Evolutionary conservation across 179 eudicot species (phyloP).

Genomic region (Beta macrorhiza): DNA sequence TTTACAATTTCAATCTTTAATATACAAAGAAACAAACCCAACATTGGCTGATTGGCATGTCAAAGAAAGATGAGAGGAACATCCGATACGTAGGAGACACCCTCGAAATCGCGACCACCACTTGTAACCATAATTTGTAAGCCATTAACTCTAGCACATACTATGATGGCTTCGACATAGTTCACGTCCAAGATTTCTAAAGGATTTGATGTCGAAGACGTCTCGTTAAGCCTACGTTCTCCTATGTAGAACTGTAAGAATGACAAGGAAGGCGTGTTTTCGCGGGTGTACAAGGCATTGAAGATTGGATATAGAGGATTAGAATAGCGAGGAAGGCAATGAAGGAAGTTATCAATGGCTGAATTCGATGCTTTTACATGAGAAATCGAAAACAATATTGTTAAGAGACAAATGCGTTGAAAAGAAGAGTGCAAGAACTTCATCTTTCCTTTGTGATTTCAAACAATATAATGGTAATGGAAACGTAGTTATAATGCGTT

Average conservation of each 20-base stretch:
- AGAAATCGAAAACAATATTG: neutral
- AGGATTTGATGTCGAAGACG: neutral
- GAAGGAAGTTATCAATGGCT: slow-evolving; percentile 20
- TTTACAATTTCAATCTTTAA: too few species aligned
- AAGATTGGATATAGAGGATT: slow-evolving; percentile 21
- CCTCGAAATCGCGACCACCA: slow-evolving; percentile 16
- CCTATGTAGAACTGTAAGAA: slow-evolving; percentile 15
- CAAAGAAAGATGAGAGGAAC: slow-evolving; percentile 27
- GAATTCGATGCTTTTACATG: slow-evolving; percentile 5
- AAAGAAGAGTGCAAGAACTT: neutral
- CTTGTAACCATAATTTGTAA: neutral
- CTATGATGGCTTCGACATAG: slow-evolving; percentile 14
- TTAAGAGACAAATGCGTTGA: neutral
- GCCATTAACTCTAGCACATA: slow-evolving; percentile 21
- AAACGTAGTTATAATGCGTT: neutral
- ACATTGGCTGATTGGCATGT: neutral
- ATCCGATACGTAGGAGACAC: slow-evolving; percentile 24
- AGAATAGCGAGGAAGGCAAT: slow-evolving; percentile 22
- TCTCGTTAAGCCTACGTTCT: neutral
- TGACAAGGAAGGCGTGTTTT: neutral
- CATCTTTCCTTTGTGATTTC: neutral
- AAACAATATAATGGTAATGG: neutral
- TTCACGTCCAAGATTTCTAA: slow-evolving; percentile 15
- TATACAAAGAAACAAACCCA: too few species aligned
- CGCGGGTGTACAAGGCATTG: slow-evolving; percentile 16